Base-by-base conservation (phyloP, 202 grass and related monocot species). In the Alloteropsis angusta region DNA sequence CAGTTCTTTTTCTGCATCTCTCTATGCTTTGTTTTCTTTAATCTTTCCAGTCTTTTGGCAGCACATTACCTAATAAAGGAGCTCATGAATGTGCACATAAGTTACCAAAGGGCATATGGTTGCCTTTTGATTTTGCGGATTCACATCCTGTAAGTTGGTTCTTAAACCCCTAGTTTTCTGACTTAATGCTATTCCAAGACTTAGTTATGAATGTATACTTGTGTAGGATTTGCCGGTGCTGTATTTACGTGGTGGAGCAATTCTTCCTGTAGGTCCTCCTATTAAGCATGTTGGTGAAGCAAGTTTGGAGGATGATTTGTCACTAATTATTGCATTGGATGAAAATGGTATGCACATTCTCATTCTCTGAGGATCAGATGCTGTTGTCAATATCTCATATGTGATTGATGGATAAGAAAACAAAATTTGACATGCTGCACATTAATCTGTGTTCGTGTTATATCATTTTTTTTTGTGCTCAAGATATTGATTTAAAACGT, bases 51-150 rank as follows among this genome's bases (percentile, higher is more conserved):
- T 82, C 58, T 78, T 76, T 92, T 87, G 28, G 37, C 87, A 94
- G 92, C 72, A 98, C 95, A 77, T 74, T 55, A 41, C 90, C 89
- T 82, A 50, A 88, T 78, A 81, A 89, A 90, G 75, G 87, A 57
- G 80, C 89, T 62, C 92, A 94, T 85, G 92, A 95, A 84, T 87
- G 85, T 76, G 63, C 84, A 58, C 81, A 85, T 72, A 83, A 79
- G 45, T 85, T 94, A 35, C 95, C 95, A 58, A 89, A 87, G 45
- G 95, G 92, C 65, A 87, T 87, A 63, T 98, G 95, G 95, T 68
- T 87, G 67, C 81, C 81, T 79, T 90, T 98, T 47, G 95, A 98
- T 83, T 98, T 98, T 84, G 84, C 58, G 28, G 95, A 98, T 90
- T 89, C 89, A 56, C 92, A 94, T 46, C 95, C 87, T 71, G 92